Evolutionary conservation across 441 rosid genomes (phyloP).

Genomic region (Adansonia grandidieri): DNA sequence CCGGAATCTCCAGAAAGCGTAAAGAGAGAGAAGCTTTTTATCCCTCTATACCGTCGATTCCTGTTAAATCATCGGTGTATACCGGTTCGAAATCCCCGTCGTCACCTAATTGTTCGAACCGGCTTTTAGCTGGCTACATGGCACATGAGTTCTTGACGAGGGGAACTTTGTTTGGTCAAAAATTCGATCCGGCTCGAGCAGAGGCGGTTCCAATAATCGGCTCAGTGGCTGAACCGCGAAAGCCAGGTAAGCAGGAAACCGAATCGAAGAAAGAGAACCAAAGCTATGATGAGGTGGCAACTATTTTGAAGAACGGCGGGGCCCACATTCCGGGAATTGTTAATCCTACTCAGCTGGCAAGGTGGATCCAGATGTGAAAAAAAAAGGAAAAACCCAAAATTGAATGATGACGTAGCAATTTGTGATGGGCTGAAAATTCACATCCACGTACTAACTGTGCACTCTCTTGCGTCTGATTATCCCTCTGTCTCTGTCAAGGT

Average conservation of each 20-base stretch:
- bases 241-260: constrained; percentile 28
- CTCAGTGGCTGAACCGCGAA: constrained; percentile 32
- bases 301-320: constrained; percentile 58
- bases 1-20: constrained; percentile 61
- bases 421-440: too few species aligned
- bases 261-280: constrained; percentile 40
- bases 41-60: constrained; percentile 27
- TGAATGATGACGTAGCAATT: constrained; percentile 16
- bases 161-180: constrained; percentile 71
- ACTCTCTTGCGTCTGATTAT: too few species aligned
- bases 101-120: constrained; percentile 38
- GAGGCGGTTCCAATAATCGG: constrained; percentile 39
- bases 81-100: constrained; percentile 16
- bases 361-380: constrained; percentile 67
- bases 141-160: constrained; percentile 72
- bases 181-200: constrained; percentile 44
- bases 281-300: constrained; percentile 65
- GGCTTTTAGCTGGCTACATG: constrained; percentile 79
- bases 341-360: constrained; percentile 70
- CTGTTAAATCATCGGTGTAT: constrained; percentile 29
- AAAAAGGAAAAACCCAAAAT: too few species aligned
- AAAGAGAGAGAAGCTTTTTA: constrained; percentile 50
- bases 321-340: constrained; percentile 70
- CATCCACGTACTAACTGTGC: too few species aligned
- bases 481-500: too few species aligned